These are phyloP conservation scores for Salvia splendens DNA, from an alignment of 257 asterid genomes.

Conservation along the genomic window DNA sequence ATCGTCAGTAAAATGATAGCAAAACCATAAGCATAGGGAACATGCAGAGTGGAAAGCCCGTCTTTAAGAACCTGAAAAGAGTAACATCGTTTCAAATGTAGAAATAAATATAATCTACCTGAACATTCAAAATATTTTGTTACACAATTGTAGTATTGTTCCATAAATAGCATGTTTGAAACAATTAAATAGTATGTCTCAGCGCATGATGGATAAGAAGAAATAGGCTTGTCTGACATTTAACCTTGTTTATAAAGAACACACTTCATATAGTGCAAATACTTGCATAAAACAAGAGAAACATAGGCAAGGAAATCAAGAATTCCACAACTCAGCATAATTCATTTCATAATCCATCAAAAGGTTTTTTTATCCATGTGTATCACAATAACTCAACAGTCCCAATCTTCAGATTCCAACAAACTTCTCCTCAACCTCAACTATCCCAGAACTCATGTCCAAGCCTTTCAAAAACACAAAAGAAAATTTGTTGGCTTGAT, in stretches of 20 bases:
- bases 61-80: constrained; percentile 83
- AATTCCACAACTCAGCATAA: constrained; percentile 2
- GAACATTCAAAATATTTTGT: too few species aligned
- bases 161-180: neutral
- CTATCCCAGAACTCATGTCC: constrained; percentile 21
- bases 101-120: constrained; percentile 15
- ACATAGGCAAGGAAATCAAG: neutral
- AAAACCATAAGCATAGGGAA: constrained; percentile 92
- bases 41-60: constrained; percentile 83
- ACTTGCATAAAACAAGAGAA: constrained; percentile 2
- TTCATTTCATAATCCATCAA: constrained; percentile 16
- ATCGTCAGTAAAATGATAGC: constrained; percentile 91
- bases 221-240: constrained; percentile 18
- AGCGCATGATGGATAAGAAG: neutral
- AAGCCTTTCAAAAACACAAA: constrained; percentile 17
- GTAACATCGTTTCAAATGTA: constrained; percentile 1
- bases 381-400: constrained; percentile 11
- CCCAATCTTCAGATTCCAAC: constrained; percentile 10
- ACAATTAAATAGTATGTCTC: neutral
- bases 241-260: constrained; percentile 16
- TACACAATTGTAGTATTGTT: neutral
- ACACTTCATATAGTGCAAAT: constrained; percentile 18
- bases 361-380: constrained; percentile 2
- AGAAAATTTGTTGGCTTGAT: neutral
- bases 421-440: constrained; percentile 16